Conservation (phyloP, 257 asterid genomes). For the Cordia subcordata region DNA sequence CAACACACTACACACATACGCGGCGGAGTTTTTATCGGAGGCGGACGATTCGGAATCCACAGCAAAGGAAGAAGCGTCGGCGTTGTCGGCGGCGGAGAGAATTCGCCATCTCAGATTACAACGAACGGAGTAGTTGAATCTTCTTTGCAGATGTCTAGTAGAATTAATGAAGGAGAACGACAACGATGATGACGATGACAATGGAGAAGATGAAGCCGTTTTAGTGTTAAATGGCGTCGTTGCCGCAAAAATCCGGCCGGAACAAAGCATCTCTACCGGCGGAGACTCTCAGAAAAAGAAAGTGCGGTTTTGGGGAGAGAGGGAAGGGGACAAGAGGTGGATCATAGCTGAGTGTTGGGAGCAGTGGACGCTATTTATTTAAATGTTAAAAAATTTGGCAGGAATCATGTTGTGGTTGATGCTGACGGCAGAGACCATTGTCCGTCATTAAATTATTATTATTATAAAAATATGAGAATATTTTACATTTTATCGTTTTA, state of each 20-base stretch:
- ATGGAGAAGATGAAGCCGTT: slow-evolving; percentile 4
- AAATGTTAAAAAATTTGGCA: no score
- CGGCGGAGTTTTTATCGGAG: slow-evolving; percentile 37
- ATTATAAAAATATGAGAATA: no score
- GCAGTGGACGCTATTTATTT: no score
- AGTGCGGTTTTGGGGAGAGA: background rate
- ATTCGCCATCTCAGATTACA: slow-evolving; percentile 47
- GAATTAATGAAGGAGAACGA: slow-evolving; percentile 5
- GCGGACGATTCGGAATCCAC: slow-evolving; percentile 34
- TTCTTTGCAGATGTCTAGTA: slow-evolving; percentile 22
- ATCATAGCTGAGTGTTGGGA: background rate
- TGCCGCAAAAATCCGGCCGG: slow-evolving; percentile 56
- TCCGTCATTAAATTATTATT: no score
- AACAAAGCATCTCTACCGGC: slow-evolving; percentile 44
- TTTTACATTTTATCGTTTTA: no score
- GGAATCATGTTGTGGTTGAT: no score
- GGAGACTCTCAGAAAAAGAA: background rate
- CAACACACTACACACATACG: slow-evolving; percentile 20
- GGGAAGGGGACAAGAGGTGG: background rate
- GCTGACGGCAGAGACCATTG: no score
- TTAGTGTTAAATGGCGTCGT: slow-evolving; percentile 34
- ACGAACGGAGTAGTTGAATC: slow-evolving; percentile 31
- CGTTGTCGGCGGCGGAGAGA: slow-evolving; percentile 41
- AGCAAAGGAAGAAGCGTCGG: slow-evolving; percentile 52
- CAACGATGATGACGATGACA: no score